Conservation (phyloP, 208 protist species). For the Wallacemonas rigidus region DNA sequence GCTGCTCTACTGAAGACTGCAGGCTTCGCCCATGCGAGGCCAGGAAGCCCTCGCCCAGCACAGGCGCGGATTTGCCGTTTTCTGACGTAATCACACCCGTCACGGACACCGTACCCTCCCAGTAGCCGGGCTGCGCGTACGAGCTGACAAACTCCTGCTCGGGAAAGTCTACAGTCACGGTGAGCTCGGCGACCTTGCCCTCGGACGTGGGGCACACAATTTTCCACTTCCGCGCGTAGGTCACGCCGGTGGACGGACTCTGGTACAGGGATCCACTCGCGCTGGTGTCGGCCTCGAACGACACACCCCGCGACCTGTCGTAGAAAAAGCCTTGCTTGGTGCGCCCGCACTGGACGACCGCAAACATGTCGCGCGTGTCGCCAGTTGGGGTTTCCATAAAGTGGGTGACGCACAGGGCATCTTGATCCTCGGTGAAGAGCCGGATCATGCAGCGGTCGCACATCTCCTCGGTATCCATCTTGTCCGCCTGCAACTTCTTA, state of each 20-base stretch:
- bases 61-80: conserved; percentile 30
- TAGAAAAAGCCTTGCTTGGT: conserved; percentile 34
- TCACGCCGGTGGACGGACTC: conserved; percentile 41
- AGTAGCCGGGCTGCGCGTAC: conserved; percentile 47
- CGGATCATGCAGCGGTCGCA: conserved; percentile 46
- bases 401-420: conserved; percentile 36
- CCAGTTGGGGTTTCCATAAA: conserved; percentile 20
- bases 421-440: conserved; percentile 44
- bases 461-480: conserved; percentile 23
- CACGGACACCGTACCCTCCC: conserved; percentile 50
- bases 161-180: conserved; percentile 35
- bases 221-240: conserved; percentile 44
- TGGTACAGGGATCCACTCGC: conserved; percentile 25
- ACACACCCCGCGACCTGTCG: conserved; percentile 26
- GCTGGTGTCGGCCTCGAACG: conserved; percentile 18
- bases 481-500: conserved; percentile 29
- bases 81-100: conserved; percentile 28
- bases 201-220: conserved; percentile 33
- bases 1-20: conserved; percentile 18
- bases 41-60: conserved; percentile 57
- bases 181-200: conserved; percentile 30
- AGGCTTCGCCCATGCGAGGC: conserved; percentile 31
- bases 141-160: conserved; percentile 61
- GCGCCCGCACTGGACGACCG: conserved; percentile 35
- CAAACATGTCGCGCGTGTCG: conserved; percentile 14